A percentile compares a stretch with the other conserved stretches of the same genome.
phyloP scores from a whole-genome alignment of 169 alveolate species.

The Neospora caninum region DNA sequence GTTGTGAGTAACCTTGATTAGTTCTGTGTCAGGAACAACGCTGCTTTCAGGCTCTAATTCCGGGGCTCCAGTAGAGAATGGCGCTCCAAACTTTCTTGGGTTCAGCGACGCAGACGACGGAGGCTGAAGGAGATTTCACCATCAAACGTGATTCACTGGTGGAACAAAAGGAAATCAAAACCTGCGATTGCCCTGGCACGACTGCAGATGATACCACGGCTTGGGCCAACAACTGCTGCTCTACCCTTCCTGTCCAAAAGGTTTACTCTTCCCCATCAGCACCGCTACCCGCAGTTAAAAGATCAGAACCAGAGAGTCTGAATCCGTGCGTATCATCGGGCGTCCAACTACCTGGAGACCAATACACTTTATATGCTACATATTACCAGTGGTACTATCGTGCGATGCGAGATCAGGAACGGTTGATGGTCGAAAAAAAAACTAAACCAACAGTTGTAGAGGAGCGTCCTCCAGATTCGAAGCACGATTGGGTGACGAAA shows the following conservation, averaged over 20 bases:
- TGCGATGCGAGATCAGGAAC: background rate
- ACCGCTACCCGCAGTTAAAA: background rate
- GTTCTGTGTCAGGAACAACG: too few species aligned
- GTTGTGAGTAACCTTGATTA: too few species aligned
- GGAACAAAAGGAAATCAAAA: too few species aligned
- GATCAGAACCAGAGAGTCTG: background rate
- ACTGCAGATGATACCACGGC: too few species aligned
- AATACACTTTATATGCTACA: constrained; percentile 16
- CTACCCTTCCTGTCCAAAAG: background rate
- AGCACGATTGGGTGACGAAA: constrained; percentile 25
- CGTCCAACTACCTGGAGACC: background rate
- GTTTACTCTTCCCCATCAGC: background rate
- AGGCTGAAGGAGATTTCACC: too few species aligned
- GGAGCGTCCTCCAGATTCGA: constrained; percentile 17
- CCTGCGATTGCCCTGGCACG: too few species aligned
- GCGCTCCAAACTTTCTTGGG: too few species aligned
- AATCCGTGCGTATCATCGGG: background rate
- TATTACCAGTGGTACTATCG: constrained; percentile 31
- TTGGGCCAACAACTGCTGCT: too few species aligned
- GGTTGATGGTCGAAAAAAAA: background rate
- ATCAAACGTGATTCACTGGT: too few species aligned
- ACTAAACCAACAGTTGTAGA: background rate
- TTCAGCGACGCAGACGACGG: too few species aligned
- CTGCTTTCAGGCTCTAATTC: too few species aligned
- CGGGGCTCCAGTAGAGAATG: too few species aligned